phyloP scores from a whole-genome alignment of 352 stramenopile species.

The Elongisporangium anandrum region DNA sequence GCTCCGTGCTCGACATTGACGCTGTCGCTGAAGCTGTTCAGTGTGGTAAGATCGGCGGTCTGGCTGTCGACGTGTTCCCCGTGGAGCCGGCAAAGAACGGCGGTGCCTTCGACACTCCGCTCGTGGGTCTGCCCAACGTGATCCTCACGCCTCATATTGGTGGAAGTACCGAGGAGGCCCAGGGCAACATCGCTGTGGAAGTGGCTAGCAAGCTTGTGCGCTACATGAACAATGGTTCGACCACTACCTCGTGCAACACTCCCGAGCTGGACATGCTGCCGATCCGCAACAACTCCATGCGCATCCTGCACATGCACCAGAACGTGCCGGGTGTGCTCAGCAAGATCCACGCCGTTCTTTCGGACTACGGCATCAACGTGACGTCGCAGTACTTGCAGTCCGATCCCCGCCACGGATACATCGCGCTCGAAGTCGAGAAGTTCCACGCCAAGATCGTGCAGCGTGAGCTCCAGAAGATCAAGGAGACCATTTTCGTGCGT shows the following conservation, averaged over 20 bases:
- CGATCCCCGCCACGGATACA: constrained; percentile 77
- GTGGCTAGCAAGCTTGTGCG: constrained; percentile 77
- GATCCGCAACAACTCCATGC: constrained; percentile 72
- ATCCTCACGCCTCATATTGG: constrained; percentile 95
- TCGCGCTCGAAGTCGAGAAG: constrained; percentile 76
- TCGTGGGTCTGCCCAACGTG: constrained; percentile 91
- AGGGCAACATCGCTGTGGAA: constrained; percentile 89
- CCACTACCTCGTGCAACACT: constrained; percentile 74
- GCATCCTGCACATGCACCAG: constrained; percentile 84
- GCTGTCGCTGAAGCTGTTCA: constrained; percentile 89
- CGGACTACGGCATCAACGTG: constrained; percentile 82
- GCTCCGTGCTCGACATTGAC: constrained; percentile 93
- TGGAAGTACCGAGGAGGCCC: constrained; percentile 94
- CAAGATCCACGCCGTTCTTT: constrained; percentile 85
- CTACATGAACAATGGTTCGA: constrained; percentile 81
- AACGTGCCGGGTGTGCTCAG: constrained; percentile 81
- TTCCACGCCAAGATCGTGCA: constrained; percentile 79
- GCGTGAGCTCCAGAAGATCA: constrained; percentile 79
- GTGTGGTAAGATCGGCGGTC: constrained; percentile 74
- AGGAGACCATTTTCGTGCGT: constrained; percentile 82
- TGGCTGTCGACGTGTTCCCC: constrained; percentile 88
- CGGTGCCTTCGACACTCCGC: constrained; percentile 73
- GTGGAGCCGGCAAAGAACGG: constrained; percentile 86
- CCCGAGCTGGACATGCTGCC: constrained; percentile 78
- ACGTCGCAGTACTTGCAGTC: constrained; percentile 84